Percentiles rank a stretch among this genome's conserved stretches.
Evolutionary conservation across 1,139 yeast genomes (phyloP).

Genomic region (Protomyces pachydermus): DNA sequence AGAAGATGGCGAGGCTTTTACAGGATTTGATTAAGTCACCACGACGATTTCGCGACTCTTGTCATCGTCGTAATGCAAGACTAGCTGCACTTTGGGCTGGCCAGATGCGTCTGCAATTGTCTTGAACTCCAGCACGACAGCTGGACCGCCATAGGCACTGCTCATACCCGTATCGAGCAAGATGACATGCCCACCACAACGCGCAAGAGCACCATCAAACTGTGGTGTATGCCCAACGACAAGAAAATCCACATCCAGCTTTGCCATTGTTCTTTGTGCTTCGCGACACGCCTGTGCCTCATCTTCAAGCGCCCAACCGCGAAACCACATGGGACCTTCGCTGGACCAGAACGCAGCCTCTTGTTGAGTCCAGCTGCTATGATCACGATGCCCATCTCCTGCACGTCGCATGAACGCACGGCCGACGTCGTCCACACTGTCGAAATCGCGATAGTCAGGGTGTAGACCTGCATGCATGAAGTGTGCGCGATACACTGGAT

Average conservation of each 20-base stretch:
- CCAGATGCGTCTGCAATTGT: neutral
- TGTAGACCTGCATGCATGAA: constrained; percentile 29
- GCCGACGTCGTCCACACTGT: constrained; percentile 5
- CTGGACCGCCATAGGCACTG: constrained; percentile 24
- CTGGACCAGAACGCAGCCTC: constrained; percentile 18
- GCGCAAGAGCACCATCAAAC: constrained; percentile 21
- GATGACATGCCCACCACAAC: constrained; percentile 27
- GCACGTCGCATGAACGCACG: constrained; percentile 5
- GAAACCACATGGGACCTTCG: constrained; percentile 29
- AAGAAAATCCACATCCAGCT: constrained; percentile 19
- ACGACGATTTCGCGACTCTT: constrained; percentile 1
- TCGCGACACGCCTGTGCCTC: constrained; percentile 22
- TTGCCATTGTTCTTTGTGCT: constrained; percentile 7
- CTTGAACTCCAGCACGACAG: constrained; percentile 19
- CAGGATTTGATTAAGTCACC: constrained; percentile 1
- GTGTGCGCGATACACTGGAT: constrained; percentile 17
- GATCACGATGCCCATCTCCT: constrained; percentile 4
- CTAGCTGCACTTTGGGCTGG: neutral
- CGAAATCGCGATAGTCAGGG: constrained; percentile 7
- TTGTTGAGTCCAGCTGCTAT: constrained; percentile 1
- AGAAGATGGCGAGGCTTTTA: constrained; percentile 32
- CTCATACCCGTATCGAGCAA: constrained; percentile 27
- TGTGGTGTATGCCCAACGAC: constrained; percentile 29
- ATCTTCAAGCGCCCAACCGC: constrained; percentile 22
- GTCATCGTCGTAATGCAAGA: constrained; percentile 22